Conservation (phyloP, 768 basidiomycete genomes). For the Sporobolomyces pararoseus region DNA sequence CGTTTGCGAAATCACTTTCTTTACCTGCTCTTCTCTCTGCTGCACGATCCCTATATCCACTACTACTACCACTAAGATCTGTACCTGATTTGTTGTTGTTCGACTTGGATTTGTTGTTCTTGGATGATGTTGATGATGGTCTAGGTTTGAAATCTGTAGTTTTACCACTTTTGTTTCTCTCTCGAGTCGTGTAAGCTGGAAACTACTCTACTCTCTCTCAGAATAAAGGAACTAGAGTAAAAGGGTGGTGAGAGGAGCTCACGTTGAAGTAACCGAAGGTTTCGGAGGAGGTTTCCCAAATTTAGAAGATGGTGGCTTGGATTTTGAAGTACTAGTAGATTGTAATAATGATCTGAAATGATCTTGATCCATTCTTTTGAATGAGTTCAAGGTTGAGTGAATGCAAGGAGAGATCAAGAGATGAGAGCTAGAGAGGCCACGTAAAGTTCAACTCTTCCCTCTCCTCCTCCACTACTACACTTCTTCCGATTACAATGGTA, state of each 20-base stretch:
- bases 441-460: neutral
- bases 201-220: too few species aligned
- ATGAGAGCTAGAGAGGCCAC: too few species aligned
- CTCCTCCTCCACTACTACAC: neutral
- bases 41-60: slow-evolving; percentile 69
- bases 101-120: neutral
- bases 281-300: slow-evolving; percentile 13
- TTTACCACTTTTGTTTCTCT: neutral
- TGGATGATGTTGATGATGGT: neutral
- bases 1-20: slow-evolving; percentile 71
- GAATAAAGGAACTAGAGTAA: too few species aligned
- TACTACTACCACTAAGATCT: slow-evolving; percentile 44
- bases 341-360: neutral
- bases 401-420: neutral
- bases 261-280: neutral
- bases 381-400: slow-evolving; percentile 1
- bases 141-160: slow-evolving; percentile 70
- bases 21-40: slow-evolving; percentile 65
- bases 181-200: too few species aligned
- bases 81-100: slow-evolving; percentile 33
- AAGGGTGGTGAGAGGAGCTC: neutral
- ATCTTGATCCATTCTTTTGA: neutral
- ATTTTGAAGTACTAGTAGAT: neutral
- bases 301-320: neutral
- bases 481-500: too few species aligned